Percentiles rank a stretch among this genome's conserved stretches.
Evolutionary conservation across 768 basidiomycete species (phyloP).

Genomic region (Lactifluus rugatus): DNA sequence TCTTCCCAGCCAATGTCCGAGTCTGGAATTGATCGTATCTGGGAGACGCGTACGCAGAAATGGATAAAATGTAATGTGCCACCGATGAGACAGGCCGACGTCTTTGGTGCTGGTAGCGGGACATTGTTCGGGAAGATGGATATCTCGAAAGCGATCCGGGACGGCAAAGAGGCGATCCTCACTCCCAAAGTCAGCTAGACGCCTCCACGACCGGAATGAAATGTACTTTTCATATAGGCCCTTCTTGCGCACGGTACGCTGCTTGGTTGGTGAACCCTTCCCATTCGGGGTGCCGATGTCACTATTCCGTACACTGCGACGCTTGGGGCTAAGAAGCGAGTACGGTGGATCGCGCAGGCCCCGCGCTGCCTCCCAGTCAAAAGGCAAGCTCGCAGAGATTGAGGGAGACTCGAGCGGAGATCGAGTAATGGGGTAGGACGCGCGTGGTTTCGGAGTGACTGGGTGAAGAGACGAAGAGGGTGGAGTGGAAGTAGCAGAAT

Average conservation of each 20-base stretch:
- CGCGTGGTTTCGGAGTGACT: slow-evolving; percentile 38
- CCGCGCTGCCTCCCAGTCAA: slow-evolving; percentile 84
- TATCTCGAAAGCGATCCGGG: slow-evolving; percentile 67
- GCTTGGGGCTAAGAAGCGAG: slow-evolving; percentile 44
- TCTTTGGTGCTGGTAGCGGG: slow-evolving; percentile 58
- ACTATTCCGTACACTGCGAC: slow-evolving; percentile 34
- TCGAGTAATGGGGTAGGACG: slow-evolving; percentile 39
- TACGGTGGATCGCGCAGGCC: slow-evolving; percentile 63
- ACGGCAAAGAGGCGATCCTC: slow-evolving; percentile 59
- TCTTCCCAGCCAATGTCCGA: slow-evolving; percentile 74
- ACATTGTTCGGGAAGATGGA: slow-evolving; percentile 75
- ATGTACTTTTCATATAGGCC: slow-evolving; percentile 49
- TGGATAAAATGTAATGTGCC: slow-evolving; percentile 58
- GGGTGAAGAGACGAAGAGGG: slow-evolving; percentile 20
- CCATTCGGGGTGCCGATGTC: slow-evolving; percentile 23
- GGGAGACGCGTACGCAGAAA: slow-evolving; percentile 51
- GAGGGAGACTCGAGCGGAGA: slow-evolving; percentile 62
- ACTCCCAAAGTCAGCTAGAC: slow-evolving; percentile 8
- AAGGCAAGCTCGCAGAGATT: slow-evolving; percentile 64
- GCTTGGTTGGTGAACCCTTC: slow-evolving; percentile 36
- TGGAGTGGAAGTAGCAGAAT: slow-evolving; percentile 28
- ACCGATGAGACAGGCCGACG: slow-evolving; percentile 57
- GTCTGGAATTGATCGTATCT: slow-evolving; percentile 46
- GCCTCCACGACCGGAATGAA: background rate
- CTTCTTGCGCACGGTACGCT: slow-evolving; percentile 55